Evolutionary conservation across 371 early-diverging fungal species (phyloP).

Genomic region (Lichtheimia ramosa): DNA sequence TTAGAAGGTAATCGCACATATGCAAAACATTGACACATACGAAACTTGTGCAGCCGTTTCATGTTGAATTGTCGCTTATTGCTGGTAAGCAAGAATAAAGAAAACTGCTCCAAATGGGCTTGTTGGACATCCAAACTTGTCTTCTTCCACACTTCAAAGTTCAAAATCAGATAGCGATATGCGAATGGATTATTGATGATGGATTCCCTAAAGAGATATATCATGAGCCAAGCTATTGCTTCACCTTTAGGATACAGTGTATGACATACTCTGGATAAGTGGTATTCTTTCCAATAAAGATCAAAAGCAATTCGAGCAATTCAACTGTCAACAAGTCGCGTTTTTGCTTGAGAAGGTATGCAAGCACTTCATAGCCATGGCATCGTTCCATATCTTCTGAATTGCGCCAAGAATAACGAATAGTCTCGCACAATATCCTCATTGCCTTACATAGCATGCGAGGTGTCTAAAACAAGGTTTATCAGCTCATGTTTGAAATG

Average conservation of each 20-base stretch:
- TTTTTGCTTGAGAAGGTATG: slow-evolving; percentile 65
- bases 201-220: slow-evolving; percentile 42
- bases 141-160: slow-evolving; percentile 75
- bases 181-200: slow-evolving; percentile 69
- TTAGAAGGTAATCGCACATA: neutral
- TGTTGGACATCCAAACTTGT: slow-evolving; percentile 60
- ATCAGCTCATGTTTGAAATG: neutral
- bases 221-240: too few relatives aligned
- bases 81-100: slow-evolving; percentile 62
- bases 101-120: slow-evolving; percentile 65
- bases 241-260: neutral
- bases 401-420: slow-evolving; percentile 71
- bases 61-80: slow-evolving; percentile 58
- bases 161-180: slow-evolving; percentile 65
- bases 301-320: slow-evolving; percentile 60
- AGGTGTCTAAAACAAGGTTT: slow-evolving; percentile 39
- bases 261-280: slow-evolving; percentile 53
- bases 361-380: slow-evolving; percentile 75
- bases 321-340: slow-evolving; percentile 59
- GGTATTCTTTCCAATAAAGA: slow-evolving; percentile 66
- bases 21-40: slow-evolving; percentile 37
- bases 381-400: slow-evolving; percentile 75
- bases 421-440: slow-evolving; percentile 60
- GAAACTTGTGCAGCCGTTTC: slow-evolving; percentile 60
- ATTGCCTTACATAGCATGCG: slow-evolving; percentile 60